Base-by-base conservation (phyloP, 202 grass and related monocot genomes). In the Miscanthus sacchariflorus region DNA sequence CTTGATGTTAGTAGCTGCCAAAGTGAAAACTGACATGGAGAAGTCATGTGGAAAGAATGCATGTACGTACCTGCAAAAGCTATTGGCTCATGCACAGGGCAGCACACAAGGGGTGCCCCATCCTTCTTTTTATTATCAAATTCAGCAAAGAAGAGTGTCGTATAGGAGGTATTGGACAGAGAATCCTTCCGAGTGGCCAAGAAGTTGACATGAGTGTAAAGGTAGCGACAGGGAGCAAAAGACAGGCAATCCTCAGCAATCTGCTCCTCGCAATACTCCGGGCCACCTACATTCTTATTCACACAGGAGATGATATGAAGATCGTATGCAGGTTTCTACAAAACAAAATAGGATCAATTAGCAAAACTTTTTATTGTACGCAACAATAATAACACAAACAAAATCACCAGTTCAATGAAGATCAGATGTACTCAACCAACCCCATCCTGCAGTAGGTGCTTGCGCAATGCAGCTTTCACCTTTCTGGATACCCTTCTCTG, bases 71-170 rank as follows among this genome's bases (percentile, higher is more conserved):
- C 63, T 0, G 9, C 23, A 81, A 80, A 81, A 7, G 78, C 24
- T 21, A 42, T 33, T 30, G 78, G 78, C 40, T 81, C 25, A 19
- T 21, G 2, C 78, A 81, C 78, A 1, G 6, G 40, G 61, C 78
- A 81, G 17, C 74, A 77, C 25, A 77, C 0, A 27, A 77, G 17
- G 4, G 74, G 49, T n/a, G 28, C 28, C 12, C 9, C 7, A n/a
- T 77, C 49, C 48, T 78, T 13, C 4, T 67, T 21, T 27, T 70
- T 21, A 30, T 86, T 78, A 43, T 78, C 70, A 54, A 87, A 74
- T 35, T 88, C 86, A 61, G 86, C 80, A 48, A 88, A 83, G 12
- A 83, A 88, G 7, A 83, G 72, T 5, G 35, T 23, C 17, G 72
- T 79, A 59, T n/a, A 14, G 21, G 25, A 48, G 27, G 5, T 39